Percentiles rank a stretch among this genome's conserved stretches.
Evolutionary conservation across 169 alveolate genomes (phyloP).

Genomic region (Cryptosporidium ubiquitum): DNA sequence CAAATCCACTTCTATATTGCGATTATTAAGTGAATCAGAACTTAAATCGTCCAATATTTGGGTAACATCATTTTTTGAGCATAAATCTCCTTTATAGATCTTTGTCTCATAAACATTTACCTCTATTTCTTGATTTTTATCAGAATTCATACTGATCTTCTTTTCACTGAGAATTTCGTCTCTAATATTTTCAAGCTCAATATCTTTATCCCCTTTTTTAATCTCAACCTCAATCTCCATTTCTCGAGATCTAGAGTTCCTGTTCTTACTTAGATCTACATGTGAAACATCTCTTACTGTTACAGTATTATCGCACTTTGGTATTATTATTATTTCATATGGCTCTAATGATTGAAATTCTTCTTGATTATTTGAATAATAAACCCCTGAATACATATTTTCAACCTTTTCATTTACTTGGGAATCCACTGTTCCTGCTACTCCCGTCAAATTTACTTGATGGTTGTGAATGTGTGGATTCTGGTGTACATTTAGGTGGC

Average conservation of each 20-base stretch:
- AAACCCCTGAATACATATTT: background rate
- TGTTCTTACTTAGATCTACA: slow-evolving; percentile 12
- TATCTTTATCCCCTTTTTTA: slow-evolving; percentile 44
- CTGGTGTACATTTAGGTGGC: background rate
- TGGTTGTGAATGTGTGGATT: background rate
- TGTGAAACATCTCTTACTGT: slow-evolving; percentile 55
- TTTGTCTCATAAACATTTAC: slow-evolving; percentile 33
- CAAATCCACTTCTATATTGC: background rate
- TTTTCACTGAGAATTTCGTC: slow-evolving; percentile 51
- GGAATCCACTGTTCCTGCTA: background rate
- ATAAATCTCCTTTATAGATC: background rate
- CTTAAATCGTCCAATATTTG: background rate
- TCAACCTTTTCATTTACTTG: background rate
- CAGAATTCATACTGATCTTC: background rate
- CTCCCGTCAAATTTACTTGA: background rate
- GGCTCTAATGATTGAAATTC: background rate
- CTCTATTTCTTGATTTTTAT: slow-evolving; percentile 1
- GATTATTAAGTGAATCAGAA: background rate
- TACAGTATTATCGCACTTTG: slow-evolving; percentile 45
- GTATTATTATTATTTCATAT: slow-evolving; percentile 21
- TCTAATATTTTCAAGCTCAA: slow-evolving; percentile 22
- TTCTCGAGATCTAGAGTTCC: background rate
- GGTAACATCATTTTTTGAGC: background rate
- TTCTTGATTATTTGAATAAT: background rate
- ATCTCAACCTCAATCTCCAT: slow-evolving; percentile 50